Evolutionary conservation across 2,329 filamentous ascomycete species (phyloP), one percentile per base, ranked within the genome.

Genomic region (Cladosporium cucumerinum): DNA sequence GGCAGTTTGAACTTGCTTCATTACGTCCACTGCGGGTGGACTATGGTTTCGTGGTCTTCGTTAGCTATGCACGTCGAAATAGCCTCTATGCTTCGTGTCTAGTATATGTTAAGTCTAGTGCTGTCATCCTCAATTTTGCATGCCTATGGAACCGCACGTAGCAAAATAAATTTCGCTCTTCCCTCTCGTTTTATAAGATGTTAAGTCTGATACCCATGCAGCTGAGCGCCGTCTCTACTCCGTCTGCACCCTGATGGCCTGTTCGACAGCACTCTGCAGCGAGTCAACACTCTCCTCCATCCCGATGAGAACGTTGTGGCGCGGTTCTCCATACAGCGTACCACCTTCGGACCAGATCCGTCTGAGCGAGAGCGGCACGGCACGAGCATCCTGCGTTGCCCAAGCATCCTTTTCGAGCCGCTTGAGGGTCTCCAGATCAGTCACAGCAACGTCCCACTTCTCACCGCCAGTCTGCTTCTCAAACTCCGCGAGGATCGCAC

Each of bases 271-370:
- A 60, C 80, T 78, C 63, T 79, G 75, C 67, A 91, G 72, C 0
- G 81, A 82, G 65, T 89, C 85, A 60, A 84, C 74, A 16, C 63
- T 52, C 28, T 84, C 78, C 14, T 81, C 81, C 4, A 80, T 80
- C 7, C 72, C 76, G 59, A 92, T 81, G 1, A 81, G 70, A 30
- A 80, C 82, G 70, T 92, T 92, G 72, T 91, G 89, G 63, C 87
- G 84, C 75, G 85, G 84, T 1, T 86, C 83, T 8, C 36, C 49
- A 72, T 92, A 92, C 54, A 92, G 74, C 0, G 89, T 92, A 1
- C 87, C 87, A 0, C 90, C 90, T 70, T 90, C 85, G 0, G 85
- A 84, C 90, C 89, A 92, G 59, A 92, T 92, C 21, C 90, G 79
- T 54, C 87, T 80, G 68, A 92, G 77, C 0, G 89, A 91, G 57